These are phyloP conservation scores for Paracoccidioides lutzii DNA, from an alignment of 2,329 filamentous ascomycete genomes.

Conservation along the genomic window DNA sequence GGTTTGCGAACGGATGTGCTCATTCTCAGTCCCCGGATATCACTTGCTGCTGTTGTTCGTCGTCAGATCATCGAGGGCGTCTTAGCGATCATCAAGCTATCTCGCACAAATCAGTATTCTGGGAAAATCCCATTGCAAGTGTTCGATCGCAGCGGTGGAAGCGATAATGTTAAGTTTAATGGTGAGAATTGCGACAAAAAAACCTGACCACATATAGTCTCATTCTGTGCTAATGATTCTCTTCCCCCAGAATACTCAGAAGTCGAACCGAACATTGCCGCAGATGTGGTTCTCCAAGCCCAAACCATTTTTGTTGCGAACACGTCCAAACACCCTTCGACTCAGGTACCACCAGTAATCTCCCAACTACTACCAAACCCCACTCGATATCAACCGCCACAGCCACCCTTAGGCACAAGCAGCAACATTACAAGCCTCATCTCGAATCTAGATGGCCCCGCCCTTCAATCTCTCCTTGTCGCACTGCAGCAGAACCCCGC, in stretches of 20 bases:
- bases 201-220: conserved; percentile 3
- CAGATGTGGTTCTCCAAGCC: conserved; percentile 62
- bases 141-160: conserved; percentile 67
- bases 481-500: conserved; percentile 40
- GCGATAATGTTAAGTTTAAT: conserved; percentile 66
- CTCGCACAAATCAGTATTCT: conserved; percentile 52
- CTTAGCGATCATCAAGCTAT: conserved; percentile 67
- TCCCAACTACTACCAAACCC: conserved; percentile 19
- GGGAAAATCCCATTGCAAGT: conserved; percentile 70
- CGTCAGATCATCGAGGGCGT: conserved; percentile 83
- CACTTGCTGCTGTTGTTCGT: conserved; percentile 66
- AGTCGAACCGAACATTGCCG: conserved; percentile 63
- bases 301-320: conserved; percentile 25
- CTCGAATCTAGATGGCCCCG: conserved; percentile 53
- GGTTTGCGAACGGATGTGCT: conserved; percentile 67
- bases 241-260: conserved; percentile 57
- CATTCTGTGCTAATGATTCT: neutral
- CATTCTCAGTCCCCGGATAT: conserved; percentile 62
- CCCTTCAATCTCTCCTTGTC: conserved; percentile 57
- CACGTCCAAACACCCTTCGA: conserved; percentile 24
- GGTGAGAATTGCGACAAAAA: conserved; percentile 27
- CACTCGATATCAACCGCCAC: conserved; percentile 9
- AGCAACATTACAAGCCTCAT: conserved; percentile 52
- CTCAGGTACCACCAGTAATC: conserved; percentile 22
- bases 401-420: conserved; percentile 21